Evolutionary conservation across 2,329 filamentous ascomycete species (phyloP).

Genomic region (Stenocarpella maydis): DNA sequence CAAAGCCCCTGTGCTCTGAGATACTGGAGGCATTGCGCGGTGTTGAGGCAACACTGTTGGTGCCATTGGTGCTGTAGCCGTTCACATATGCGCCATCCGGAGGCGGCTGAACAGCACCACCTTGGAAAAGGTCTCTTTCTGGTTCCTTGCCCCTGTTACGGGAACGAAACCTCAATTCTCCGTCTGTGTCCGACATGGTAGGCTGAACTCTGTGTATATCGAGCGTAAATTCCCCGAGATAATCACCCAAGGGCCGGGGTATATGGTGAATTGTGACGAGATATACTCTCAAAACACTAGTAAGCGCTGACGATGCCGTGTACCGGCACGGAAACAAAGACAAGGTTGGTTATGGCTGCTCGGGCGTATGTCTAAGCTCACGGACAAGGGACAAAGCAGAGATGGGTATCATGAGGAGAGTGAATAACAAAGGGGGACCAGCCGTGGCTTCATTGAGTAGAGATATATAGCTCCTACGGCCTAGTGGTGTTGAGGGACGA

Average conservation of each 20-base stretch:
- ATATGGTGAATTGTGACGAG: background rate
- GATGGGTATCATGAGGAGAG: constrained; percentile 22
- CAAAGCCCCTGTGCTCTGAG: background rate
- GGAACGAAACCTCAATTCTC: background rate
- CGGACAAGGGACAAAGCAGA: background rate
- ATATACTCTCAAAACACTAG: background rate
- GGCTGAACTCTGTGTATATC: background rate
- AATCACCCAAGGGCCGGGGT: background rate
- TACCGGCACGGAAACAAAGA: constrained; percentile 12
- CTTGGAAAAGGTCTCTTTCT: constrained; percentile 8
- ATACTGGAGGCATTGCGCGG: constrained; percentile 1
- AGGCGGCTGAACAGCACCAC: constrained; percentile 28
- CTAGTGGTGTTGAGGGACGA: constrained; percentile 3
- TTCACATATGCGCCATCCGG: constrained; percentile 25
- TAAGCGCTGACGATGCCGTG: background rate
- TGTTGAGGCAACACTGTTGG: constrained; percentile 28
- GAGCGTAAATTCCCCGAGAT: background rate
- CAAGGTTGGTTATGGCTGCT: background rate
- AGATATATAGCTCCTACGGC: constrained; percentile 16
- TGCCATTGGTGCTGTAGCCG: constrained; percentile 29
- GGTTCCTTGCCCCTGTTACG: background rate
- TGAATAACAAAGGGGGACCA: constrained; percentile 1
- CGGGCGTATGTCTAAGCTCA: background rate
- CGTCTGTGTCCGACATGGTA: constrained; percentile 20
- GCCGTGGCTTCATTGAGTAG: constrained; percentile 23